phyloP scores from a whole-genome alignment of 2,329 filamentous ascomycete species.

The Scopulariopsis brevicaulis region DNA sequence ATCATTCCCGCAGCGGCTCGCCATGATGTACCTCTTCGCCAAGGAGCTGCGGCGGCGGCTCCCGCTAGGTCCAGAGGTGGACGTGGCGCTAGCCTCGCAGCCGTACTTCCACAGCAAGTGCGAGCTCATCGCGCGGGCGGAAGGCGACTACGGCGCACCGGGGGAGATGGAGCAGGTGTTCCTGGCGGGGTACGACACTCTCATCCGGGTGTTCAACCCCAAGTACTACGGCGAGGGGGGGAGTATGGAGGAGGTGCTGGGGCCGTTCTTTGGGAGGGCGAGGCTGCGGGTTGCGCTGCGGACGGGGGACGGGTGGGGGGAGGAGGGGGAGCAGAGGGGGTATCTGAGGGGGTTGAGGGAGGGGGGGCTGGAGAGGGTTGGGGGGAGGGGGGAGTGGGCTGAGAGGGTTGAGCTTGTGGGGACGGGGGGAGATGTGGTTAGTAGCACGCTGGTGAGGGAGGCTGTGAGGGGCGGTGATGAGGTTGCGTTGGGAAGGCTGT shows the following conservation, averaged over 20 bases:
- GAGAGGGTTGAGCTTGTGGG: constrained; percentile 47
- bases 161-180: constrained; percentile 44
- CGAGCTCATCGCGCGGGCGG: constrained; percentile 32
- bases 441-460: constrained; percentile 50
- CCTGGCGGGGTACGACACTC: constrained; percentile 65
- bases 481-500: constrained; percentile 36
- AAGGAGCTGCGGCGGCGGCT: constrained; percentile 29
- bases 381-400: constrained; percentile 35
- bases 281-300: constrained; percentile 53
- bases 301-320: constrained; percentile 49
- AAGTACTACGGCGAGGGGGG: constrained; percentile 49
- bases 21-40: constrained; percentile 62
- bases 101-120: constrained; percentile 67
- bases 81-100: constrained; percentile 59
- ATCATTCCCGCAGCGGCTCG: constrained; percentile 52
- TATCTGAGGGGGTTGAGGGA: constrained; percentile 38
- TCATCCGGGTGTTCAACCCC: constrained; percentile 59
- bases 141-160: constrained; percentile 23
- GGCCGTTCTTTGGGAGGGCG: constrained; percentile 52
- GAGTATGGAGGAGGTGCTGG: constrained; percentile 40
- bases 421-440: constrained; percentile 26
- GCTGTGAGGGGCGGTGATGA: constrained; percentile 21
- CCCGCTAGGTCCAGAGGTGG: constrained; percentile 25
- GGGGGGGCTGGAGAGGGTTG: constrained; percentile 9
- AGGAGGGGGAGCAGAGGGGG: constrained; percentile 23